Base-by-base conservation (phyloP, 2,329 filamentous ascomycete species). In the Apiospora rasikravindrae region DNA sequence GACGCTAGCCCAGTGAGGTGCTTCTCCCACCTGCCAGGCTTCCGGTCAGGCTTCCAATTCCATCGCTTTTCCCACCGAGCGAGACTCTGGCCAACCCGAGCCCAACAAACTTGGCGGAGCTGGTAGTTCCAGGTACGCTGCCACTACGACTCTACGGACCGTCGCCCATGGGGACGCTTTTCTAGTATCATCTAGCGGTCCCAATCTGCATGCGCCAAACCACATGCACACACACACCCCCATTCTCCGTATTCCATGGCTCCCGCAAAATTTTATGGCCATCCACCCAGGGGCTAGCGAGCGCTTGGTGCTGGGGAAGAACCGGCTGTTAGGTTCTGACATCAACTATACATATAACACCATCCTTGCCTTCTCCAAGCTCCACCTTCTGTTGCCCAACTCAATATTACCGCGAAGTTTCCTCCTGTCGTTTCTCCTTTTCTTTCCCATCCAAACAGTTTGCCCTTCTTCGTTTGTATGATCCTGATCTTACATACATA, bases 11-110 rank as follows among this genome's bases (percentile, higher is more conserved):
- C 26, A 19, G 16, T 16, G 33, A 61, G 53, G 29, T 61, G 29
- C 29, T 19, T 61, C 11, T 37, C 29, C 68, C 68, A 69, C 68
- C 68, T 24, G 72, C 47, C 51, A 69, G 66, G 51, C 67, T 73
- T 73, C 73, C 73, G 71, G 66, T 73, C 72, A 73, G 75, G n/a
- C 51, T 37, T 33, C 40, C 51, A 45, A 67, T 42, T 42, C 40
- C 8, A 7, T 42, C 40, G 8, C 33, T 26, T 22, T 44, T 70
- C 69, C 69, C 51, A 47, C 26, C 16, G 13, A 26, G 24, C 13
- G 11, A 53, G 45, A 26, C 29, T 61, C 22, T 37, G 53, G 29
- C 53, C 53, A 29, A 57, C 51, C 51, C 47, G 11, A 57, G 26
- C 53, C 53, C 53, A 64, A 64, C 57, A 64, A 64, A 64, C 37